Evolutionary conservation across 257 asterid species (phyloP).

Genomic region (Salvia rosmarinus): DNA sequence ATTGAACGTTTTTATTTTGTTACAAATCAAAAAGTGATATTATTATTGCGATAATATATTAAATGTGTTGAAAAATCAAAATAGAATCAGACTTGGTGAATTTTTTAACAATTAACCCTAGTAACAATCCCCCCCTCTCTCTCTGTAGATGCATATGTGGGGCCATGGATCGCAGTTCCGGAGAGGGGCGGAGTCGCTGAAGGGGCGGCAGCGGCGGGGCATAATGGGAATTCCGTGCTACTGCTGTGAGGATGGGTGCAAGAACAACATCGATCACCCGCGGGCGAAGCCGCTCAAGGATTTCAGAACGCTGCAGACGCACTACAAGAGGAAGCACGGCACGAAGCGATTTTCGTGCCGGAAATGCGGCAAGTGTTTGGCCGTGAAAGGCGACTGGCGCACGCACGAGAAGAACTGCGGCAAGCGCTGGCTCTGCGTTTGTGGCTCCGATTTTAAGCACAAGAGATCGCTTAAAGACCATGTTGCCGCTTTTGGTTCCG

Average conservation of each 20-base stretch:
- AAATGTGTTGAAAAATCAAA: too few species aligned
- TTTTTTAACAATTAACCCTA: too few species aligned
- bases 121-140: too few species aligned
- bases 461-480: slow-evolving; percentile 85
- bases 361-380: slow-evolving; percentile 68
- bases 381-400: too few species aligned
- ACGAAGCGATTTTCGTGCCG: slow-evolving; percentile 55
- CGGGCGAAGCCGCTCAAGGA: slow-evolving; percentile 62
- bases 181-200: slow-evolving; percentile 66
- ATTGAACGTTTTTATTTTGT: too few species aligned
- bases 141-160: slow-evolving; percentile 80
- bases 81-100: too few species aligned
- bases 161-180: slow-evolving; percentile 74
- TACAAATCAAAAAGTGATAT: too few species aligned
- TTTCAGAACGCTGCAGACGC: slow-evolving; percentile 70
- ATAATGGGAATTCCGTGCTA: slow-evolving; percentile 68
- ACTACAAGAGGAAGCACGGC: slow-evolving; percentile 72
- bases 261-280: slow-evolving; percentile 62
- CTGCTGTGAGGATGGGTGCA: slow-evolving; percentile 72
- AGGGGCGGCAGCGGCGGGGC: slow-evolving; percentile 56
- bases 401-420: slow-evolving; percentile 87
- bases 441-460: slow-evolving; percentile 84
- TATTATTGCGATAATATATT: too few species aligned
- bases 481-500: slow-evolving; percentile 60
- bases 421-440: slow-evolving; percentile 69